Conservation (phyloP, 176 grass and related monocot genomes). For the Puccinellia tenuiflora region DNA sequence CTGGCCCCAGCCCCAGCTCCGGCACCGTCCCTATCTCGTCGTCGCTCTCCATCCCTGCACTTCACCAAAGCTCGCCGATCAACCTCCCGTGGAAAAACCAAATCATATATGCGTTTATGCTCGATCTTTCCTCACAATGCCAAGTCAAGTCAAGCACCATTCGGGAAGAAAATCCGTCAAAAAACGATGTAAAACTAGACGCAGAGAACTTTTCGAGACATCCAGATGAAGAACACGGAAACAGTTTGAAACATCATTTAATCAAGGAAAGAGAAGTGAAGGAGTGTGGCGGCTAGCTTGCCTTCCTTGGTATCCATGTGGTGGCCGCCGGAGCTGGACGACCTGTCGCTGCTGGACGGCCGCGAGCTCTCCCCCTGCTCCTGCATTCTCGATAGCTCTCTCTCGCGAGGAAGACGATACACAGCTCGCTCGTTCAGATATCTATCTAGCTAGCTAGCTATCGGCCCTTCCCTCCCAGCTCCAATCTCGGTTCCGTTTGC, state of each 20-base stretch:
- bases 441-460: neutral
- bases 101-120: neutral
- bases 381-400: slow-evolving; percentile 47
- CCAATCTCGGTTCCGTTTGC: neutral
- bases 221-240: no score
- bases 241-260: neutral
- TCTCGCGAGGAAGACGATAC: neutral
- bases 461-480: neutral
- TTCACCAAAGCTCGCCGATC: neutral
- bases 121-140: neutral
- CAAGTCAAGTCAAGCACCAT: neutral
- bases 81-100: neutral
- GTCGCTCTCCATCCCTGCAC: slow-evolving; percentile 73
- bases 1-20: slow-evolving; percentile 52
- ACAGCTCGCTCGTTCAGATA: neutral
- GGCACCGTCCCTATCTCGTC: slow-evolving; percentile 71
- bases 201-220: no score
- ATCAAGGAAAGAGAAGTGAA: neutral
- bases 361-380: slow-evolving; percentile 74
- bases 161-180: neutral
- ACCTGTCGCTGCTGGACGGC: slow-evolving; percentile 92
- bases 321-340: slow-evolving; percentile 74
- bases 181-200: no score
- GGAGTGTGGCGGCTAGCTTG: slow-evolving; percentile 17
- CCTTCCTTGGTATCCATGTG: slow-evolving; percentile 81